Conservation (phyloP, 345 rosid species). For the Eucalyptus pumila region DNA sequence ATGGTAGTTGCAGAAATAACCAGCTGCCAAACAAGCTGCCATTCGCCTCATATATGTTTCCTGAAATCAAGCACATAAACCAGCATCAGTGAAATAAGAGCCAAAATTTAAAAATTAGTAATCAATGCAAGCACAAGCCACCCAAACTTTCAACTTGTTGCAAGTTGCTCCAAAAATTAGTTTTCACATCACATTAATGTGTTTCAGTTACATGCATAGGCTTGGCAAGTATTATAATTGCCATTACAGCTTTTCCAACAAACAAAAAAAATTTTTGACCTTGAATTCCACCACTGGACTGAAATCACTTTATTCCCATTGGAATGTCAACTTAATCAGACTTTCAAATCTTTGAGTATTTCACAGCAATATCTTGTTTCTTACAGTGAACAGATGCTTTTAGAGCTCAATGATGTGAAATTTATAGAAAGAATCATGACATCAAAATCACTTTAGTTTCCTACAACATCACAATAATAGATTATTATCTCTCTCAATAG, state of each 20-base stretch:
- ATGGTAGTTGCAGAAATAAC: constrained; percentile 14
- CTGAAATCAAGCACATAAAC: constrained; percentile 19
- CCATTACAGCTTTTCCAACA: neutral
- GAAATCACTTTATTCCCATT: neutral
- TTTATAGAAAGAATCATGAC: neutral
- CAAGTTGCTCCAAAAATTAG: neutral
- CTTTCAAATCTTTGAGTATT: neutral
- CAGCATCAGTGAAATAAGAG: neutral
- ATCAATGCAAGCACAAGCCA: neutral
- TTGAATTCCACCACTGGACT: neutral
- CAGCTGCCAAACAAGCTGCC: constrained; percentile 79
- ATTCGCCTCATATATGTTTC: constrained; percentile 72
- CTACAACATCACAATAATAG: neutral
- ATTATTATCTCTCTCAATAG: neutral
- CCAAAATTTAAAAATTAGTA: neutral
- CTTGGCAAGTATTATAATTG: neutral
- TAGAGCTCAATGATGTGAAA: neutral
- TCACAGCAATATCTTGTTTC: neutral
- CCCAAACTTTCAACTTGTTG: neutral
- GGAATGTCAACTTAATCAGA: neutral
- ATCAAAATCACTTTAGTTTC: neutral
- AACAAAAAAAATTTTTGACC: neutral
- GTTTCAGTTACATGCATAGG: neutral
- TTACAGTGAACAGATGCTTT: neutral
- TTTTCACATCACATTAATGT: neutral